Percentiles rank a stretch among this genome's conserved stretches.
These are phyloP conservation scores for Ustilago vetiveriae DNA, from an alignment of 1,284 basidiomycete species.

Conservation along the genomic window DNA sequence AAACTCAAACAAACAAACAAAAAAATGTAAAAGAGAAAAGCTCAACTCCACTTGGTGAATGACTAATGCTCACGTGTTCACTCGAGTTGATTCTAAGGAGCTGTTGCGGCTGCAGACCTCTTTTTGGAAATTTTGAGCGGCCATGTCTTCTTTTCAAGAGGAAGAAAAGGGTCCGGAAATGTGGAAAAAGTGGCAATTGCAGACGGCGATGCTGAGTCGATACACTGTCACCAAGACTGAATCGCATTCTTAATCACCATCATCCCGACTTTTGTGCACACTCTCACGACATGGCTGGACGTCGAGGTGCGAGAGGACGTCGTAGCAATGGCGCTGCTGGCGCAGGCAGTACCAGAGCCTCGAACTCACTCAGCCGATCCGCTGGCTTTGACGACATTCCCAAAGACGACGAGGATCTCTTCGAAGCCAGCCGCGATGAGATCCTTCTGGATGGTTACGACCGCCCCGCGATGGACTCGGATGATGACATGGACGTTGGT, in stretches of 20 bases:
- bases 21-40: background rate
- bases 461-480: slow-evolving; percentile 30
- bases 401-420: slow-evolving; percentile 58
- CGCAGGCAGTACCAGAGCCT: no score
- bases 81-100: background rate
- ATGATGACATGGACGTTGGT: slow-evolving; percentile 51
- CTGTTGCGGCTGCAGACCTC: slow-evolving; percentile 5
- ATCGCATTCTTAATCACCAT: slow-evolving; percentile 1
- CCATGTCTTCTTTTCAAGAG: background rate
- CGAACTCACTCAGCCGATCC: slow-evolving; percentile 29
- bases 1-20: background rate
- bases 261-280: background rate
- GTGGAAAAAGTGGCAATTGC: slow-evolving; percentile 2
- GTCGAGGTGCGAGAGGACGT: slow-evolving; percentile 20
- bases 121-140: slow-evolving; percentile 10
- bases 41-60: slow-evolving; percentile 22
- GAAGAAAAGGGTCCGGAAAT: slow-evolving; percentile 10
- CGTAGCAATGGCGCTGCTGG: slow-evolving; percentile 6
- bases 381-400: slow-evolving; percentile 53
- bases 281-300: slow-evolving; percentile 30
- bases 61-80: slow-evolving; percentile 14
- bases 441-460: slow-evolving; percentile 73
- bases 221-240: background rate
- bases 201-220: slow-evolving; percentile 10
- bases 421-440: slow-evolving; percentile 73